A percentile compares a stretch with the other conserved stretches of the same genome.
These are phyloP conservation scores for Lachancea lanzarotensis DNA, from an alignment of 805 yeast genomes.

Conservation along the genomic window DNA sequence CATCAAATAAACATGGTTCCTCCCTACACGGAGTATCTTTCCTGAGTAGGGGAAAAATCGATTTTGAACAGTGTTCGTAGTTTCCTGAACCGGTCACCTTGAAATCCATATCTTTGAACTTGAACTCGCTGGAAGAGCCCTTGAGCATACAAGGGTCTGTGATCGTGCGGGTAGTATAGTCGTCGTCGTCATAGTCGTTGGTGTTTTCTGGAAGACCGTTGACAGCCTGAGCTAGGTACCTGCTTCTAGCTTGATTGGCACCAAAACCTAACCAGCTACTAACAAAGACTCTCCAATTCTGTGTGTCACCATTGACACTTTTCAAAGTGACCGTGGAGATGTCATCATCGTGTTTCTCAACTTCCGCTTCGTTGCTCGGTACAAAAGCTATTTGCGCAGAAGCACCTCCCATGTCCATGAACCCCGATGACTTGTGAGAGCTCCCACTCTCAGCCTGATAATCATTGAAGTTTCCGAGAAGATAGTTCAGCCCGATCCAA, in stretches of 20 bases:
- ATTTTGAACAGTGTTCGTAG: conserved; percentile 63
- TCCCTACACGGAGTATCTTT: conserved; percentile 79
- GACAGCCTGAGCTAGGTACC: conserved; percentile 59
- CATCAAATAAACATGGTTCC: conserved; percentile 88
- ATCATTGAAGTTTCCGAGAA: conserved; percentile 57
- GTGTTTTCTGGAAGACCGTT: conserved; percentile 43
- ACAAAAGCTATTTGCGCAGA: conserved; percentile 94
- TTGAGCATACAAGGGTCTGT: conserved; percentile 79
- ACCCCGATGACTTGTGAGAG: conserved; percentile 65
- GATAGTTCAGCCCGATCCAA: conserved; percentile 87
- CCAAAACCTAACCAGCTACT: conserved; percentile 98
- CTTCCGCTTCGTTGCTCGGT: conserved; percentile 58
- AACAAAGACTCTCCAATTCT: conserved; percentile 81
- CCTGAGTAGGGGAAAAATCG: conserved; percentile 68
- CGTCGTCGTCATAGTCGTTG: conserved; percentile 42
- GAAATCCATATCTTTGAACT: conserved; percentile 40
- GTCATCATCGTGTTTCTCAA: conserved; percentile 63
- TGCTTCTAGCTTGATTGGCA: conserved; percentile 82
- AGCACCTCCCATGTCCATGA: conserved; percentile 99
- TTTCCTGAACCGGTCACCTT: conserved; percentile 70
- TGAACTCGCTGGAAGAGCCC: conserved; percentile 46
- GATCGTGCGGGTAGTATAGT: conserved; percentile 33
- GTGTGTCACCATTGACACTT: conserved; percentile 61
- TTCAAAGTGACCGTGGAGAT: conserved; percentile 59
- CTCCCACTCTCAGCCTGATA: conserved; percentile 32